phyloP scores from a whole-genome alignment of 495 filamentous ascomycete species.

The Neurospora cerealis region DNA sequence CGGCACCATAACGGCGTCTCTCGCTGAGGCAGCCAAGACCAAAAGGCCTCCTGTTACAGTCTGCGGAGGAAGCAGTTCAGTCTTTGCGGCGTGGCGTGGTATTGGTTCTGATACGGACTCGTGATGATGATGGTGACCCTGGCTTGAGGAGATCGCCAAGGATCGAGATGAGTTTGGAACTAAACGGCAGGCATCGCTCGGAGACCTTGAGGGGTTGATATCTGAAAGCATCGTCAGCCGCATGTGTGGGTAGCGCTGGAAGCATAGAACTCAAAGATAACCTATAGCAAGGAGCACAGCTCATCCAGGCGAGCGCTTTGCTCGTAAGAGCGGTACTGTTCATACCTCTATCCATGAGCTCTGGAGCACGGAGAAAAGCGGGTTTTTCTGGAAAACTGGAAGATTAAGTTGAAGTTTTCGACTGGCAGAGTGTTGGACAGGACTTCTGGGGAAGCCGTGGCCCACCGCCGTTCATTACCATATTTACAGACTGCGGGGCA shows the following conservation, averaged over 20 bases:
- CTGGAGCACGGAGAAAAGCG: too few species aligned
- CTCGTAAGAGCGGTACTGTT: too few species aligned
- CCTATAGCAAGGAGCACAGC: too few species aligned
- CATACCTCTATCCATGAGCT: too few species aligned
- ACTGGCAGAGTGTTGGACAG: neutral
- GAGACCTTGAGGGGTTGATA: too few species aligned
- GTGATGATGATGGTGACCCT: neutral
- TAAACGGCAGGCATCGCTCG: neutral
- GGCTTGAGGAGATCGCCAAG: neutral
- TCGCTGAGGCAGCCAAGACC: neutral
- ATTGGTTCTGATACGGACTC: neutral
- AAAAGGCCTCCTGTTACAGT: neutral
- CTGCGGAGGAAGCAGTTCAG: neutral
- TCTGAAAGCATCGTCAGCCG: too few species aligned
- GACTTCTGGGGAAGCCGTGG: neutral
- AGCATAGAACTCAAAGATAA: too few species aligned
- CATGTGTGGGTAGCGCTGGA: too few species aligned
- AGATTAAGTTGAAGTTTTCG: too few species aligned
- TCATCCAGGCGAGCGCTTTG: too few species aligned
- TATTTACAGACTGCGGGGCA: neutral
- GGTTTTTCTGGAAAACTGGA: too few species aligned
- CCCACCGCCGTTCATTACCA: too few species aligned
- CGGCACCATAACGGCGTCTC: neutral
- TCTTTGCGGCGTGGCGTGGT: neutral
- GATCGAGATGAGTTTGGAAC: neutral